Conservation (phyloP, 768 basidiomycete genomes). For the Rickenella mellea region DNA sequence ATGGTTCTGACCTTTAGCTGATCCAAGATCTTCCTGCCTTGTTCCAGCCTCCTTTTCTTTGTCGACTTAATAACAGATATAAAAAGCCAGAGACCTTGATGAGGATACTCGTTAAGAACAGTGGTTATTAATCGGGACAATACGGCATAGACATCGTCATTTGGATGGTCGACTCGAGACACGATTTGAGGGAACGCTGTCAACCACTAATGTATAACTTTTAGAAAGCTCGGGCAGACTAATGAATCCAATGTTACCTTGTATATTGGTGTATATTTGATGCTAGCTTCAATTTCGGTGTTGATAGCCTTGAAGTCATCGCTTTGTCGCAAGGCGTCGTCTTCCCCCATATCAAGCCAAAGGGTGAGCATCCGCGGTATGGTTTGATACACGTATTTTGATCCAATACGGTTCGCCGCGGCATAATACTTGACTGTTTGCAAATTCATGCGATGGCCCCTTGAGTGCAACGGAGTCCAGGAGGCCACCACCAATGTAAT, state of each 20-base stretch:
- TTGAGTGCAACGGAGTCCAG: constrained; percentile 14
- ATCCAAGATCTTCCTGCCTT: constrained; percentile 51
- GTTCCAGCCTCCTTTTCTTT: constrained; percentile 43
- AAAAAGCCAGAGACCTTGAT: constrained; percentile 90
- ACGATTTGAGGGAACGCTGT: constrained; percentile 96
- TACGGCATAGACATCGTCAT: constrained; percentile 46
- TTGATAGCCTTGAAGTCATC: constrained; percentile 50
- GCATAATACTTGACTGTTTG: constrained; percentile 60
- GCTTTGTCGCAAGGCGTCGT: constrained; percentile 17
- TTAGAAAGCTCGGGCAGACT: neutral
- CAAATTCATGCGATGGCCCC: constrained; percentile 54
- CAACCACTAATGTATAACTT: constrained; percentile 58
- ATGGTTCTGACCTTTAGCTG: constrained; percentile 41
- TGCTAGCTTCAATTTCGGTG: constrained; percentile 39
- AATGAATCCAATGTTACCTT: constrained; percentile 42
- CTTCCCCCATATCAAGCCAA: constrained; percentile 88
- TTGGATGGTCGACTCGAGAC: constrained; percentile 78
- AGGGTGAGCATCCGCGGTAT: constrained; percentile 89
- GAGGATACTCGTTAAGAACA: constrained; percentile 78
- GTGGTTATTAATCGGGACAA: constrained; percentile 57
- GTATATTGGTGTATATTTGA: constrained; percentile 60
- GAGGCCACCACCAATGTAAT: neutral
- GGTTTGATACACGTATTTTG: constrained; percentile 94
- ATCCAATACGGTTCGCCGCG: constrained; percentile 68
- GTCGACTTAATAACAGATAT: constrained; percentile 82